A percentile compares a stretch with the other conserved stretches of the same genome.
Evolutionary conservation across 306 rosid genomes (phyloP).

Genomic region (Dicorynia guianensis): DNA sequence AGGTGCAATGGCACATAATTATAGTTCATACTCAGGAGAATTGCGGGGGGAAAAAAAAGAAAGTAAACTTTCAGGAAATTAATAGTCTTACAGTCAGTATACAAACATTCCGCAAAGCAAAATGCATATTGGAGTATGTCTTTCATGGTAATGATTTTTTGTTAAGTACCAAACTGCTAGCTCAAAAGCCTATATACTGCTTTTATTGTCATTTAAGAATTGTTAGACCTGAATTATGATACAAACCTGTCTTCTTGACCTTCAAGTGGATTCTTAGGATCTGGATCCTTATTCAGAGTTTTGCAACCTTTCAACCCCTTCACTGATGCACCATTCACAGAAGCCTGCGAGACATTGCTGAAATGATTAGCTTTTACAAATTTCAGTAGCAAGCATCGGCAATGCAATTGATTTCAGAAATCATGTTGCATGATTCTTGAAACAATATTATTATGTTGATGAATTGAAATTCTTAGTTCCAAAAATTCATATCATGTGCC

Average conservation of each 20-base stretch:
- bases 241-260: slow-evolving; percentile 87
- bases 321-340: slow-evolving; percentile 74
- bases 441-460: neutral
- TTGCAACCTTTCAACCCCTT: slow-evolving; percentile 86
- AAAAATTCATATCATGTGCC: neutral
- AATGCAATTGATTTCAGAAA: slow-evolving; percentile 32
- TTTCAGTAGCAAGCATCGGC: slow-evolving; percentile 23
- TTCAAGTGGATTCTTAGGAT: slow-evolving; percentile 87
- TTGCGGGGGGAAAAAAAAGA: neutral
- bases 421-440: neutral
- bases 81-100: neutral
- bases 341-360: slow-evolving; percentile 66
- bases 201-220: slow-evolving; percentile 12
- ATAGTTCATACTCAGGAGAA: slow-evolving; percentile 21
- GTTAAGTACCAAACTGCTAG: slow-evolving; percentile 23
- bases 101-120: slow-evolving; percentile 6
- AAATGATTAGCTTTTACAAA: slow-evolving; percentile 34
- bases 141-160: slow-evolving; percentile 3
- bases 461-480: slow-evolving; percentile 6
- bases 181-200: neutral
- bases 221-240: slow-evolving; percentile 20
- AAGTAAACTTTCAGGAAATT: neutral
- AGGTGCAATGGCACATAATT: slow-evolving; percentile 10
- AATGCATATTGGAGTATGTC: slow-evolving; percentile 13
- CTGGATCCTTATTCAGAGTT: slow-evolving; percentile 85